These are phyloP conservation scores for Hanseniaspora valbyensis DNA, from an alignment of 805 yeast genomes.

Conservation along the genomic window DNA sequence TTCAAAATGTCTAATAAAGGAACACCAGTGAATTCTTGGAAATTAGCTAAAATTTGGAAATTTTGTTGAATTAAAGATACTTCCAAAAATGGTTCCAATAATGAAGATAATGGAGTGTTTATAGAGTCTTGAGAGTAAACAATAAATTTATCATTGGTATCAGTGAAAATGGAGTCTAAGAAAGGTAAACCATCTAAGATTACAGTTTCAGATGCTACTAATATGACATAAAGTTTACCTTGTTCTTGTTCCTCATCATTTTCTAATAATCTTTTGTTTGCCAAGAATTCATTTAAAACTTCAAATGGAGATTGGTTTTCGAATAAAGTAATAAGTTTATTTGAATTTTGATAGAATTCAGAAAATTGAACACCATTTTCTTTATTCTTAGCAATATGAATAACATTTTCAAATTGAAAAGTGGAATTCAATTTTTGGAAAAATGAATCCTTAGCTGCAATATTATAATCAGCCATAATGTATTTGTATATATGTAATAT, in stretches of 20 bases:
- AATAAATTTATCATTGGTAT: constrained; percentile 14
- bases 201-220: constrained; percentile 12
- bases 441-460: background rate
- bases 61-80: constrained; percentile 66
- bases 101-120: constrained; percentile 39
- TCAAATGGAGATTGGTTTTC: constrained; percentile 27
- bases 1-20: constrained; percentile 11
- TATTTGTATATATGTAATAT: no score
- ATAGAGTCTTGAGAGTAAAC: constrained; percentile 14
- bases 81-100: constrained; percentile 38
- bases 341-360: background rate
- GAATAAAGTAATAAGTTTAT: constrained; percentile 21
- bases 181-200: constrained; percentile 15
- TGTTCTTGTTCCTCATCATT: background rate
- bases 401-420: constrained; percentile 9
- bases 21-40: constrained; percentile 8
- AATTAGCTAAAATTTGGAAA: constrained; percentile 39
- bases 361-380: constrained; percentile 4
- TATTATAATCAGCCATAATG: constrained; percentile 2
- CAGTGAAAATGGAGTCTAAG: constrained; percentile 10
- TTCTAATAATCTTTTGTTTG: background rate
- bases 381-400: constrained; percentile 13
- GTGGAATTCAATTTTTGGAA: constrained; percentile 3
- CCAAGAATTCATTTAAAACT: constrained; percentile 4
- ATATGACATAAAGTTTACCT: background rate